These are phyloP conservation scores for Apophysomyces trapeziformis DNA, from an alignment of 371 early-diverging fungal species.

Conservation along the genomic window DNA sequence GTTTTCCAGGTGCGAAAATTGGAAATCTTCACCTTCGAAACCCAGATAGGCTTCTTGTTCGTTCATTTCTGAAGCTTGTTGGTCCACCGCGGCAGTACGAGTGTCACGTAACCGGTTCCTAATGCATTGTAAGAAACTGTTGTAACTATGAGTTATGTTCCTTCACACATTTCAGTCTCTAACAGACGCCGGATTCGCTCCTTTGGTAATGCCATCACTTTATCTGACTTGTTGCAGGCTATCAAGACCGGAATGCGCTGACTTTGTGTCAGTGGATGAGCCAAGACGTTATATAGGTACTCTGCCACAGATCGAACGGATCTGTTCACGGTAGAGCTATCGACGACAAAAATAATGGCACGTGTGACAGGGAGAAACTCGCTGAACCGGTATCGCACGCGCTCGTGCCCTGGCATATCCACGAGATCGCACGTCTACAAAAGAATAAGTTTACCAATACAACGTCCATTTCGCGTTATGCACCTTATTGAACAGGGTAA, in stretches of 20 bases:
- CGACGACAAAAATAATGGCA: constrained; percentile 80
- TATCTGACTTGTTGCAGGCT: constrained; percentile 86
- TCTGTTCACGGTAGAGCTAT: constrained; percentile 64
- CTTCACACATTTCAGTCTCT: constrained; percentile 77
- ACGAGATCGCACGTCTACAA: constrained; percentile 63
- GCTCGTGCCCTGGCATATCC: constrained; percentile 90
- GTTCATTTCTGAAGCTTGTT: constrained; percentile 59
- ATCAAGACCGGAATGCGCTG: constrained; percentile 69
- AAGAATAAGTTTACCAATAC: neutral
- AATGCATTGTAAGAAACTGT: neutral
- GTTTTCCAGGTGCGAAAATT: constrained; percentile 79
- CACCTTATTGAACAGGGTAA: constrained; percentile 50
- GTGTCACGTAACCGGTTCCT: constrained; percentile 72
- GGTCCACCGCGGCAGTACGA: constrained; percentile 70
- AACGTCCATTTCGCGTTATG: neutral
- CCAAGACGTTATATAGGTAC: constrained; percentile 80
- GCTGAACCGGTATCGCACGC: constrained; percentile 72
- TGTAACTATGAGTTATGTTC: neutral
- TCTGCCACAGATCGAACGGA: constrained; percentile 63
- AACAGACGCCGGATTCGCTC: constrained; percentile 67
- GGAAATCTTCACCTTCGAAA: constrained; percentile 78
- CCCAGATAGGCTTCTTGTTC: constrained; percentile 72
- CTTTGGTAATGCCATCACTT: constrained; percentile 68
- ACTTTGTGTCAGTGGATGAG: constrained; percentile 59
- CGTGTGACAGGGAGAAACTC: constrained; percentile 74